Conservation (phyloP, 2,329 filamentous ascomycete genomes). For the Penicillium freii region DNA sequence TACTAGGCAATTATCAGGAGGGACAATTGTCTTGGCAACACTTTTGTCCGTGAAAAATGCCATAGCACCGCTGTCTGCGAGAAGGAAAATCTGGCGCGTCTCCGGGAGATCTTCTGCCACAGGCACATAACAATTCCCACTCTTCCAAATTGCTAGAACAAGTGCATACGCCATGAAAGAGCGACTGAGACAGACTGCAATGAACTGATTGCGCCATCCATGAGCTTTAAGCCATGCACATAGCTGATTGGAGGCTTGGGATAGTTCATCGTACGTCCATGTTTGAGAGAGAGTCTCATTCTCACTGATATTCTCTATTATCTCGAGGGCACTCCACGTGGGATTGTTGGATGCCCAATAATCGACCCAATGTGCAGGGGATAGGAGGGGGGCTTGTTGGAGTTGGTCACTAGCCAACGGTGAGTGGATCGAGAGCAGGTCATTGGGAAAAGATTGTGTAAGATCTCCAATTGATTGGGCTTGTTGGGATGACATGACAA, state of each 20-base stretch:
- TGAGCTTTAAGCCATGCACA: background rate
- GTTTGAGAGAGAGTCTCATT: background rate
- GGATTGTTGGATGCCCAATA: conserved; percentile 2
- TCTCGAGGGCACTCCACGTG: conserved; percentile 1
- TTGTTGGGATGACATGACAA: background rate
- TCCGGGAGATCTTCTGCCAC: conserved; percentile 15
- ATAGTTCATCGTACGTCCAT: conserved; percentile 3
- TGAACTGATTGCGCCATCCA: background rate
- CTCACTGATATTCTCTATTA: conserved; percentile 1
- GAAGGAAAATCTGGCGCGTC: conserved; percentile 4
- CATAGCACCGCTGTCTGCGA: background rate
- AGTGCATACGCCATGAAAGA: conserved; percentile 12
- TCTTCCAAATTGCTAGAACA: conserved; percentile 14
- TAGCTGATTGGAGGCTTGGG: background rate
- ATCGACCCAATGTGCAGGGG: conserved; percentile 4
- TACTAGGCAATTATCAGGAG: background rate
- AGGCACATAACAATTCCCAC: conserved; percentile 13
- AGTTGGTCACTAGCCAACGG: background rate
- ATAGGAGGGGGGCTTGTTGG: background rate
- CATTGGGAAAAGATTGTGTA: background rate
- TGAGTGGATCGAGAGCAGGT: background rate
- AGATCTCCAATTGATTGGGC: background rate
- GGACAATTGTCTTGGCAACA: background rate
- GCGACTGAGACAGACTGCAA: conserved; percentile 2
- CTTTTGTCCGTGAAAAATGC: conserved; percentile 8